Evolutionary conservation across 805 yeast species (phyloP), one percentile per base, ranked within the genome.

Genomic region (Priceomyces haplophilus): DNA sequence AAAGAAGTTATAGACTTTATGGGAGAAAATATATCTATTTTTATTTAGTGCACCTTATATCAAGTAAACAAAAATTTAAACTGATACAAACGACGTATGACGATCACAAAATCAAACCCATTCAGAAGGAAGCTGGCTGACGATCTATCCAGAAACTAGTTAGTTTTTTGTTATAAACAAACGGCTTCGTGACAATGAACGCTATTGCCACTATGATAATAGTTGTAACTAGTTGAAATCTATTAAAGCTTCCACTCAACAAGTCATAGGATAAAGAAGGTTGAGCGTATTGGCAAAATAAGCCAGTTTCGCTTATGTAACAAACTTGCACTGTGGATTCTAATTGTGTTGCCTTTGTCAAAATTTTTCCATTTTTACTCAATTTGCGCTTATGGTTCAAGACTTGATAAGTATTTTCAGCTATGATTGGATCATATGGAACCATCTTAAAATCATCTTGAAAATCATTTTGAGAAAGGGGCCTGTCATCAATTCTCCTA

Each of bases 211-310:
- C 66, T 0, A 73, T 68, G 0, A 64, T 61, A 2, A 90, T 73
- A 1, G 96, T 86, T 4, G 71, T 47, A 5, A 84, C 37, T 34
- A 91, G 73, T 51, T 80, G 83, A 11, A 67, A 56, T 54, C 79
- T 84, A 52, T 83, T 88, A 57, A 93, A 93, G 40, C 73, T 71
- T 23, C 73, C 65, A 19, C 82, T 77, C 59, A 91, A 72, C 39
- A 79, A 70, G 64, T 91, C 99, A 63, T 87, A 90, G 31, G 88
- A 86, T 34, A 78, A 78, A 0, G 97, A 87, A 0, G 98, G 97
- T 39, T 84, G 76, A 13, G 85, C 73, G 43, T 80, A 72, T 0
- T 95, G 83, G 55, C 90, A 86, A 65, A 86, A 90, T 5, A 85
- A 59, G 56, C 88, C 95, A 36, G 72, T 62, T 21, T 55, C 47